A percentile compares a stretch with the other conserved stretches of the same genome.
Conservation (phyloP, 192 early-diverging fungal genomes). For the Obelidium mucronatum region DNA sequence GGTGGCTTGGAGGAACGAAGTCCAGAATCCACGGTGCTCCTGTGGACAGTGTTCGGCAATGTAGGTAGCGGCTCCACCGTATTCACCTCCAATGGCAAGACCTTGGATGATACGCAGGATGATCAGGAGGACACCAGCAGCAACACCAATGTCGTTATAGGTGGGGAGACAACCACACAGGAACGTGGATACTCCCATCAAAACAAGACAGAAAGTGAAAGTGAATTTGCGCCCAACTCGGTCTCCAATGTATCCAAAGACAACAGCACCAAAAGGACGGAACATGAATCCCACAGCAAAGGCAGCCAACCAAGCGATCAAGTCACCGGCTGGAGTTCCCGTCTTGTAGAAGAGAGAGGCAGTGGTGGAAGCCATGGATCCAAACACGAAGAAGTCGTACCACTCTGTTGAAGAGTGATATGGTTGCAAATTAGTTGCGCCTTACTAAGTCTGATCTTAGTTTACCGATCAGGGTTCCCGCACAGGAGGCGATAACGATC, state of each 20-base stretch:
- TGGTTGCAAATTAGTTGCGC: neutral
- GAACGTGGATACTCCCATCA: slow-evolving; percentile 38
- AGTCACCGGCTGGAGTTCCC: slow-evolving; percentile 15
- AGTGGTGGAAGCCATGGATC: slow-evolving; percentile 27
- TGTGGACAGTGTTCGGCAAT: slow-evolving; percentile 35
- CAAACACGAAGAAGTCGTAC: slow-evolving; percentile 50
- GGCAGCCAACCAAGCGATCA: slow-evolving; percentile 33
- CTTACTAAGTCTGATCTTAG: neutral
- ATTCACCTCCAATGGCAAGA: slow-evolving; percentile 44
- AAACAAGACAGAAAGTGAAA: slow-evolving; percentile 21
- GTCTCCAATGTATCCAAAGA: slow-evolving; percentile 45
- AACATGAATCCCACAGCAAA: slow-evolving; percentile 42
- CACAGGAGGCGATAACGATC: neutral
- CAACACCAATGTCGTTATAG: slow-evolving; percentile 12
- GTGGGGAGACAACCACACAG: slow-evolving; percentile 44
- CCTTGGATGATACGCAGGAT: slow-evolving; percentile 41
- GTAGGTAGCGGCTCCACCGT: slow-evolving; percentile 43
- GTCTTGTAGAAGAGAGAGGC: slow-evolving; percentile 31
- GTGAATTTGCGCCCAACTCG: slow-evolving; percentile 31
- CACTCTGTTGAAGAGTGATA: slow-evolving; percentile 38
- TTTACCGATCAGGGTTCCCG: neutral
- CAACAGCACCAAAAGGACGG: slow-evolving; percentile 36
- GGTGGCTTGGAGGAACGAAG: slow-evolving; percentile 39
- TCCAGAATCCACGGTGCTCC: slow-evolving; percentile 33
- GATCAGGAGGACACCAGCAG: slow-evolving; percentile 34